Percentiles rank a stretch among this genome's conserved stretches.
Conservation (phyloP, 2,329 filamentous ascomycete species). For the Aspergillus carbonarius region DNA sequence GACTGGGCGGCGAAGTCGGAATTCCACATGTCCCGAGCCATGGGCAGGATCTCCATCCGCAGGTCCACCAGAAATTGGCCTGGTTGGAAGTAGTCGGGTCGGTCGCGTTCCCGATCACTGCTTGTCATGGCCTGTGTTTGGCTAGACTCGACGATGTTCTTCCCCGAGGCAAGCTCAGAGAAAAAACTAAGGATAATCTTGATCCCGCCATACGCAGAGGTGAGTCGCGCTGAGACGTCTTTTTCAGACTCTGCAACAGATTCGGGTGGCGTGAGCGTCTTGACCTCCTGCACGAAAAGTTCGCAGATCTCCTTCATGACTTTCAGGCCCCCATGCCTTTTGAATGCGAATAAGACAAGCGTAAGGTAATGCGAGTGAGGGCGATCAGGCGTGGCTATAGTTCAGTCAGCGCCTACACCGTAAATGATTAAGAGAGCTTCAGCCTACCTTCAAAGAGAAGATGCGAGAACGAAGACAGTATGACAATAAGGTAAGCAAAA, state of each 20-base stretch:
- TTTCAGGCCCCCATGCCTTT: constrained; percentile 73
- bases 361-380: constrained; percentile 57
- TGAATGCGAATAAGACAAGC: constrained; percentile 82
- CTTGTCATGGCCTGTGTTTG: constrained; percentile 58
- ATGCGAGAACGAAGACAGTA: constrained; percentile 74
- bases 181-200: constrained; percentile 86
- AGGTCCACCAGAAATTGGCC: constrained; percentile 84
- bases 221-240: constrained; percentile 44
- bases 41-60: constrained; percentile 74
- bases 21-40: constrained; percentile 78
- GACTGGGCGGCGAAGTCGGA: constrained; percentile 80
- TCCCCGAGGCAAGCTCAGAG: constrained; percentile 70
- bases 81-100: constrained; percentile 62
- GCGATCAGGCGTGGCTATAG: constrained; percentile 48
- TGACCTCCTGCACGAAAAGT: constrained; percentile 63
- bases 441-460: constrained; percentile 69
- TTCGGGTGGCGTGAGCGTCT: constrained; percentile 46
- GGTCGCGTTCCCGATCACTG: constrained; percentile 55
- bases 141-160: constrained; percentile 74
- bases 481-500: constrained; percentile 78
- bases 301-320: constrained; percentile 70
- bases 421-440: constrained; percentile 9
- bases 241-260: constrained; percentile 40
- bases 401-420: constrained; percentile 11
- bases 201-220: constrained; percentile 61